Evolutionary conservation across 2,329 filamentous ascomycete species (phyloP).

Genomic region (Calonectria hawksworthii): DNA sequence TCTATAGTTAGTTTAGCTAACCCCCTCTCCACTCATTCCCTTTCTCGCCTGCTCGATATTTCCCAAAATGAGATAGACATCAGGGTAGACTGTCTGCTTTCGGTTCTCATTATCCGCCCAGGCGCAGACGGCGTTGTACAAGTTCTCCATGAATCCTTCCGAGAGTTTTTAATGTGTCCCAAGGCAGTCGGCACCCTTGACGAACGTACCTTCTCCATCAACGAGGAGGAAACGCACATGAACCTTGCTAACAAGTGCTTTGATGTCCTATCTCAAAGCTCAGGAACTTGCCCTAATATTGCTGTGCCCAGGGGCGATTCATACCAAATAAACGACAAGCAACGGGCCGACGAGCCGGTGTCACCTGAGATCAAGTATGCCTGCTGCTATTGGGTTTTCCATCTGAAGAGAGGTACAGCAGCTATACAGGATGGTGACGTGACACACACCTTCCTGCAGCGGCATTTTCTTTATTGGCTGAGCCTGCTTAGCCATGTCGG

Average conservation of each 20-base stretch:
- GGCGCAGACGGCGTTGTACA: background rate
- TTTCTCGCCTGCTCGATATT: conserved; percentile 43
- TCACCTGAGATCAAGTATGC: background rate
- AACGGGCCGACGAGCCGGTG: background rate
- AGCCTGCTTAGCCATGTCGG: background rate
- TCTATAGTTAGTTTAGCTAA: background rate
- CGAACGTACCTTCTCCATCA: background rate
- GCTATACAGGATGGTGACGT: background rate
- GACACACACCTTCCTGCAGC: background rate
- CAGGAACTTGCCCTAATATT: no score
- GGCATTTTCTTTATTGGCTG: background rate
- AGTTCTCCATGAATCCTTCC: conserved; percentile 49
- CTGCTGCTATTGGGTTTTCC: background rate
- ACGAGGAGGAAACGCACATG: background rate
- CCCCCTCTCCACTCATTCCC: conserved; percentile 34
- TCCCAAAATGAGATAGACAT: conserved; percentile 25
- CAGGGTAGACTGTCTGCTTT: conserved; percentile 35
- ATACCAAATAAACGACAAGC: background rate
- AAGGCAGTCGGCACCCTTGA: background rate
- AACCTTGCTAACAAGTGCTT: background rate
- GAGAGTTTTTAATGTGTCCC: conserved; percentile 51
- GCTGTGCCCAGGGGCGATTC: no score
- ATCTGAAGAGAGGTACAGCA: background rate
- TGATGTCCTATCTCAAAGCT: background rate
- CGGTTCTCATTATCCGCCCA: conserved; percentile 13